Evolutionary conservation across 441 rosid genomes (phyloP).

Genomic region (Croton setiger): DNA sequence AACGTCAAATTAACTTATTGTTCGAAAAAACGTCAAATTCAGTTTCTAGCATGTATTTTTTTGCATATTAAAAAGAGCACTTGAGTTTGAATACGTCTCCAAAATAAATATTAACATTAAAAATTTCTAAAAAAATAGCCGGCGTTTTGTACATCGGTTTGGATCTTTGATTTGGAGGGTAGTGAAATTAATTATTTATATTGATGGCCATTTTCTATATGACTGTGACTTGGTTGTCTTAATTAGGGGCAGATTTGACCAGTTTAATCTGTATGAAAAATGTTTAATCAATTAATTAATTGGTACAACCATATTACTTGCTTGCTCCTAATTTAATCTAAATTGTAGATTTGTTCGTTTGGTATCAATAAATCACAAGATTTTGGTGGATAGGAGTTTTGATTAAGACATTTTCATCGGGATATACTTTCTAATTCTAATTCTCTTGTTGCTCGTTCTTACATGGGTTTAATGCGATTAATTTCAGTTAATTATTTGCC

Average conservation of each 20-base stretch:
- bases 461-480: neutral
- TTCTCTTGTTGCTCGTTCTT: neutral
- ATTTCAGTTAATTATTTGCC: no score
- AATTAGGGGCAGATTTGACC: neutral
- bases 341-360: neutral
- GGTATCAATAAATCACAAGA: neutral
- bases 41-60: no score
- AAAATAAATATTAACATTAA: neutral
- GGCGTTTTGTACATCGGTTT: neutral
- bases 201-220: neutral
- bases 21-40: no score
- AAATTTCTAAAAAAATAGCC: neutral
- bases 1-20: no score
- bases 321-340: neutral
- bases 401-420: neutral
- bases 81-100: neutral
- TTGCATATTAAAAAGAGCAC: neutral
- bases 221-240: neutral
- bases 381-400: conserved; percentile 2
- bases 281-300: neutral
- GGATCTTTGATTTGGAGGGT: neutral
- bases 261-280: neutral
- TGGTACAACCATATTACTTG: neutral
- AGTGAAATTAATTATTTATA: neutral
- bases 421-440: neutral